Percentiles rank a stretch among this genome's conserved stretches.
These are phyloP conservation scores for Lentinula edodes DNA, from an alignment of 768 basidiomycete genomes.

Conservation along the genomic window DNA sequence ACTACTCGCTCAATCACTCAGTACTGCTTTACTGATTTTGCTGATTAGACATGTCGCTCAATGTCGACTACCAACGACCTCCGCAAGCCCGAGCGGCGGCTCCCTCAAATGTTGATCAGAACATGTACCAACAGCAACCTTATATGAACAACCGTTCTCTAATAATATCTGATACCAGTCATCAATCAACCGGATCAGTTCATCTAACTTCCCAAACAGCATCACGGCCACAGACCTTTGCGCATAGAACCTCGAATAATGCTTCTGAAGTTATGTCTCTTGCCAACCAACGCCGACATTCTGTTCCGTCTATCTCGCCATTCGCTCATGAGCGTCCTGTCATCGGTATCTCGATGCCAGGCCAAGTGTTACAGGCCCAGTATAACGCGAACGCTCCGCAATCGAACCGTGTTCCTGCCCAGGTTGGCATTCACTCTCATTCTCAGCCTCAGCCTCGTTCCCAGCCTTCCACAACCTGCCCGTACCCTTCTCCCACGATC, in stretches of 20 bases:
- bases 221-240: not conserved
- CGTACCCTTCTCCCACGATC: not conserved
- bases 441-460: too few species aligned
- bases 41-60: not conserved
- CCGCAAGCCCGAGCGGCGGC: not conserved
- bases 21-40: not conserved
- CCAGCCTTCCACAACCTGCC: too few species aligned
- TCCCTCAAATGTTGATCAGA: not conserved
- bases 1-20: too few species aligned
- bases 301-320: not conserved
- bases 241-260: not conserved
- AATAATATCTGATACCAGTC: too few species aligned
- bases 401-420: not conserved
- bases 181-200: not conserved
- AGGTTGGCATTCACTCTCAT: too few species aligned
- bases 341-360: not conserved
- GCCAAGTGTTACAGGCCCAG: not conserved
- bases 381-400: too few species aligned
- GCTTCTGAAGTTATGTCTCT: not conserved
- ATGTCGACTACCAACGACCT: not conserved
- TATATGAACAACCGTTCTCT: too few species aligned
- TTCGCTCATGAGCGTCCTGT: not conserved
- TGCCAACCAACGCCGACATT: not conserved
- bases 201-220: not conserved
- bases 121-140: not conserved